Conservation (phyloP, 306 rosid species). For the Quercus engelmannii region DNA sequence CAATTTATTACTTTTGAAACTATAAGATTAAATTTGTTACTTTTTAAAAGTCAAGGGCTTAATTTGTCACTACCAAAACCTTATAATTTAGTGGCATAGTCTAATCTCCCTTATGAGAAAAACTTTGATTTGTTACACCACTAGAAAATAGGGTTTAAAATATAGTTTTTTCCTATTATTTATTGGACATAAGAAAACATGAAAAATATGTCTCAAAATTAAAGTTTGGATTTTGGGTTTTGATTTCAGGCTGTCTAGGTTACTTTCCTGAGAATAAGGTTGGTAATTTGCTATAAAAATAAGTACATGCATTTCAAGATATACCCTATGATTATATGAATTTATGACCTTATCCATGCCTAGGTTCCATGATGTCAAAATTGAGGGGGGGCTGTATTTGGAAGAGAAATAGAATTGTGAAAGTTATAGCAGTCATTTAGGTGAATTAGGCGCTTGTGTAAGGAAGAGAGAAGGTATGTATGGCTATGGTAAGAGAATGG, state of each 20-base stretch:
- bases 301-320: background rate
- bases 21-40: too few species aligned
- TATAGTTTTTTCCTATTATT: too few species aligned
- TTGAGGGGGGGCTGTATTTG: background rate
- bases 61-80: too few species aligned
- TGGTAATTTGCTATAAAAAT: background rate
- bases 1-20: too few species aligned
- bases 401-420: background rate
- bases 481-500: constrained; percentile 23
- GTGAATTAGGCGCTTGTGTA: constrained; percentile 21
- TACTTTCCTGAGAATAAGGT: background rate
- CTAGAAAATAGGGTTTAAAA: too few species aligned
- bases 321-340: background rate
- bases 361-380: background rate
- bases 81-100: too few species aligned
- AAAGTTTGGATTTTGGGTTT: too few species aligned
- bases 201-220: too few species aligned
- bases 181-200: too few species aligned
- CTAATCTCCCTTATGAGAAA: too few species aligned
- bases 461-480: constrained; percentile 10
- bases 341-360: background rate
- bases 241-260: background rate
- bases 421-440: constrained; percentile 23
- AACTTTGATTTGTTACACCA: too few species aligned
- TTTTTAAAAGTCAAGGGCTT: too few species aligned